Evolutionary conservation across 2,329 filamentous ascomycete genomes (phyloP), one percentile per base, ranked within the genome.

Genomic region (Leptographium lundbergii): DNA sequence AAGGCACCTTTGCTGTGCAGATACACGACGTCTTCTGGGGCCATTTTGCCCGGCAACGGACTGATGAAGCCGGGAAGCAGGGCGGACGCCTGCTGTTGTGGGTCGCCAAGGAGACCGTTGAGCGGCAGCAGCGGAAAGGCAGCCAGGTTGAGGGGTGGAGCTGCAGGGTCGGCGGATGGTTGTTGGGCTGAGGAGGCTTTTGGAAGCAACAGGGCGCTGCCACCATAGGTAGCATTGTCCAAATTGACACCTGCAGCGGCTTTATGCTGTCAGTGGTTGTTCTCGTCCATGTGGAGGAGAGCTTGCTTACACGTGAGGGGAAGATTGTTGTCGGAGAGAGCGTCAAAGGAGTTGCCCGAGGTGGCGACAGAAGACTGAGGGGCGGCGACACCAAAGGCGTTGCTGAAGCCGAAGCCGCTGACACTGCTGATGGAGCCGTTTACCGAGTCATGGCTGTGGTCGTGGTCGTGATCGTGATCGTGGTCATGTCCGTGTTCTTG

Each of bases 1-100:
- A 96, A 75, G 1, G 91, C 91, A 5, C 91, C 91, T 75, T 96
- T 96, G 68, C 85, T 81, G 62, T 86, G 81, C 59, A 96, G 79
- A 70, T 94, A 96, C 59, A 85, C 80, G 61, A 95, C 81, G 73
- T 96, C 91, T 65, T 95, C 90, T 17, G 81, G 77, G 6, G 87
- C 84, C 65, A 96, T 87, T 67, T 86, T 87, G 51, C 81, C 72
- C 0, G 91, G 90, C 7, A 96, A 77, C 27, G 89, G 86, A 66
- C 89, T 88, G 67, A 96, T 84, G 68, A 90, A 96, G 36, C 73
- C 72, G 45, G 84, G 83, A 25, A 85, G 72, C 59, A 84, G 76
- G 39, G 77, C 72, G 53, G 60, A 55, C 7, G 60, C 75, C 58
- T 65, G 63, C 47, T 65, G 62, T 42, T 63, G 61, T 6, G 63